These are phyloP conservation scores for Penicillium daleae DNA, from an alignment of 495 filamentous ascomycete species.

Conservation along the genomic window DNA sequence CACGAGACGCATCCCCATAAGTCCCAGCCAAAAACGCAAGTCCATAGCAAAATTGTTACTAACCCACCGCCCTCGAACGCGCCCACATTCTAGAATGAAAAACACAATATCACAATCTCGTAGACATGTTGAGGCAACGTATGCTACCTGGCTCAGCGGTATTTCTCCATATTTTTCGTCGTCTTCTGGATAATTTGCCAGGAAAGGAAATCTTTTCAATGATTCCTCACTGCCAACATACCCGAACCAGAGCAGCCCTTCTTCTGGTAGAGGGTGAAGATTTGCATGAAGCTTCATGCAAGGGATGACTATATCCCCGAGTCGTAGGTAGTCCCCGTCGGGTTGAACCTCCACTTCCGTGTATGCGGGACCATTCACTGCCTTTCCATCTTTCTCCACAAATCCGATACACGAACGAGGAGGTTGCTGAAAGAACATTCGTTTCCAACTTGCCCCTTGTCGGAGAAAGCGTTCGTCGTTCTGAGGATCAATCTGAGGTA, in stretches of 20 bases:
- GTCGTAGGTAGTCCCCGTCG: neutral
- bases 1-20: too few species aligned
- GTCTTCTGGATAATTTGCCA: neutral
- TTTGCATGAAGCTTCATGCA: neutral
- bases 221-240: too few species aligned
- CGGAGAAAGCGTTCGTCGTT: conserved; percentile 10
- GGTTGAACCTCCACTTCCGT: neutral
- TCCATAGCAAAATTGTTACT: too few species aligned
- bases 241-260: neutral
- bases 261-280: neutral
- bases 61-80: too few species aligned
- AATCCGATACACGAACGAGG: conserved; percentile 17
- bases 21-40: too few species aligned
- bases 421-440: conserved; percentile 32
- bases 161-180: too few species aligned
- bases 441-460: conserved; percentile 23
- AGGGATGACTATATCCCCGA: neutral
- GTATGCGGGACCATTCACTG: neutral
- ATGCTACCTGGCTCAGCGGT: conserved; percentile 3
- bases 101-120: neutral
- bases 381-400: conserved; percentile 5
- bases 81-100: neutral
- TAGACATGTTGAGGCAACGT: neutral
- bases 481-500: neutral
- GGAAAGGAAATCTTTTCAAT: too few species aligned